A percentile compares a stretch with the other conserved stretches of the same genome.
These are phyloP conservation scores for Trypanosomatidae sp. DNA, from an alignment of 208 protist genomes.

Conservation along the genomic window DNA sequence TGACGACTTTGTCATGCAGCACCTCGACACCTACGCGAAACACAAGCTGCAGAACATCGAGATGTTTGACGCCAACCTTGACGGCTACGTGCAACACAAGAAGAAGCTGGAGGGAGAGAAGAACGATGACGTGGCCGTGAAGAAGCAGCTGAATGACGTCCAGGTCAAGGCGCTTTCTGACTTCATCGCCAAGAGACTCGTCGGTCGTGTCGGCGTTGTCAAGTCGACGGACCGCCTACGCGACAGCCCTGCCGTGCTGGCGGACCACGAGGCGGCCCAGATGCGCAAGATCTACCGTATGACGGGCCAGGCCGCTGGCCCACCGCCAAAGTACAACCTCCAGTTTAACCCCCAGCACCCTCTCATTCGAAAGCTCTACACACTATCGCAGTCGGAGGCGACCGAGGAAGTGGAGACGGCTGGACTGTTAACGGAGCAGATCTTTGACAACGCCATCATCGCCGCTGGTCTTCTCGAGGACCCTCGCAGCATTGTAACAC, in stretches of 20 bases:
- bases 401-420: conserved; percentile 84
- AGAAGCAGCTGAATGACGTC: conserved; percentile 86
- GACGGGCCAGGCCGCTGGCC: conserved; percentile 76
- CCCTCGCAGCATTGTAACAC: conserved; percentile 85
- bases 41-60: conserved; percentile 95
- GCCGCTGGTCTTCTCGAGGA: conserved; percentile 92
- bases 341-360: conserved; percentile 93
- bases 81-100: conserved; percentile 91
- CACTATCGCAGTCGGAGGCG: conserved; percentile 70
- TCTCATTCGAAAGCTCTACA: conserved; percentile 92
- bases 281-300: conserved; percentile 93
- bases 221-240: conserved; percentile 86
- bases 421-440: conserved; percentile 87
- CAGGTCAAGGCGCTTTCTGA: conserved; percentile 86
- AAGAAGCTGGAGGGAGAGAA: conserved; percentile 89
- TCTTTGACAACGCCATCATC: conserved; percentile 95
- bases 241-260: conserved; percentile 88
- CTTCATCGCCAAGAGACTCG: conserved; percentile 89
- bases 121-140: conserved; percentile 67
- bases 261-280: conserved; percentile 91
- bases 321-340: conserved; percentile 91
- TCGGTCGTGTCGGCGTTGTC: conserved; percentile 83
- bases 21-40: conserved; percentile 93
- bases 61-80: conserved; percentile 85
- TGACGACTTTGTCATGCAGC: conserved; percentile 97